phyloP scores from a whole-genome alignment of 176 grass and related monocot genomes.

The Eleusine coracana region DNA sequence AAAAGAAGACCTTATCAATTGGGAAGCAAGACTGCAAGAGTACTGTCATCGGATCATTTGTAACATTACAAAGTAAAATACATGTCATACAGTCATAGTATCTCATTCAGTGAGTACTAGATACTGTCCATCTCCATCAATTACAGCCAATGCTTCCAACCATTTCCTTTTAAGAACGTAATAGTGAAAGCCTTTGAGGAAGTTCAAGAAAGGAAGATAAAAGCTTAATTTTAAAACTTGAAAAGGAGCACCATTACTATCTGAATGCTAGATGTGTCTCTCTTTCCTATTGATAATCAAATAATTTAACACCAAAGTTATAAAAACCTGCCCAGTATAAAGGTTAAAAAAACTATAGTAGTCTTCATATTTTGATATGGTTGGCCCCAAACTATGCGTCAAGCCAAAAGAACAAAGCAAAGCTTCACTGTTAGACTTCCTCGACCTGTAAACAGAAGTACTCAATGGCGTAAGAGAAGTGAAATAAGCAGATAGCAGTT shows the following conservation, averaged over 20 bases:
- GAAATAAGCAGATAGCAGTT: conserved; percentile 8
- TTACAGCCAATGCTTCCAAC: neutral
- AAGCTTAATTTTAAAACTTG: neutral
- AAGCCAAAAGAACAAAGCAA: neutral
- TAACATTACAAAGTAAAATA: neutral
- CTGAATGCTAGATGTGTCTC: neutral
- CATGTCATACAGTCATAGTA: neutral
- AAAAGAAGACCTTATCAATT: neutral
- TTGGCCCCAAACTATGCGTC: neutral
- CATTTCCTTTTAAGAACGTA: neutral
- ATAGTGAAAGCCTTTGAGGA: neutral
- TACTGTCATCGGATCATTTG: neutral
- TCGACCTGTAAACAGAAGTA: conserved; percentile 45
- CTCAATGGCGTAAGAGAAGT: neutral
- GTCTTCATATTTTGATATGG: neutral
- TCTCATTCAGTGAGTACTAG: neutral
- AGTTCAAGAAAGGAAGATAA: neutral
- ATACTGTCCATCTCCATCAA: neutral
- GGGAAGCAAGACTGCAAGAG: neutral
- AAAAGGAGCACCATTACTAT: neutral
- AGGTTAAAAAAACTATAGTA: neutral
- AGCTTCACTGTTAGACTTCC: conserved; percentile 44
- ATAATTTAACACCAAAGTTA: neutral
- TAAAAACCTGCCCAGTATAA: neutral
- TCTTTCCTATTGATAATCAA: neutral